Evolutionary conservation across 83 land plant species (phyloP), one percentile per base, ranked within the genome.

Genomic region (Thuja plicata): DNA sequence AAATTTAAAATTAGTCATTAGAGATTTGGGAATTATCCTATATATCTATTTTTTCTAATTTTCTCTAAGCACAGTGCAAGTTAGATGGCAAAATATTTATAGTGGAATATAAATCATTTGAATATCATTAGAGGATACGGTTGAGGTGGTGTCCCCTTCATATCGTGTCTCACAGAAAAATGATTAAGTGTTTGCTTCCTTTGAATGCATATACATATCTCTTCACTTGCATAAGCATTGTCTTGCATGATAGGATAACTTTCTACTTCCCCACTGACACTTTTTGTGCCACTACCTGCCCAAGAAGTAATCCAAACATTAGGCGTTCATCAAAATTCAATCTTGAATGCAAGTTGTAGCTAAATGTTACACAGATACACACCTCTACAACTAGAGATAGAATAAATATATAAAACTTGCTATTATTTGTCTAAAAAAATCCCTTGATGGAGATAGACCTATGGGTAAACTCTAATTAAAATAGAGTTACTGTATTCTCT

Each of bases 181-280:
- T 83, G 55, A 46, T 48, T 35, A 50, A 84, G 86, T 30, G 86
- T 30, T 50, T 50, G 86, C 50, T 84, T 37, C 86, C 86, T 84
- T 3, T 84, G 86, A 37, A 84, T 84, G 27, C 86, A 57, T 84
- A 21, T 84, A 50, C 7, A 37, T 50, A 84, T 84, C 50, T 84
- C 86, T 84, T 84, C 86, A 84, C 86, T 84, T 50, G 86, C 86
- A 84, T 84, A 57, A 84, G 35, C 86, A 84, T 60, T 84, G 45
- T 48, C 60, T 60, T 84, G 86, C 57, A 84, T 48, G 17, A 48
- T 24, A 30, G 54, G 57, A 30, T 35, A 60, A 50, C 86, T 48
- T 48, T 37, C 37, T 84, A 35, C 57, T 50, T 48, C 57, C 86
- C 86, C n/a, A 2, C 55, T 30, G 32, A 48, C 57, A 84, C 86